Evolutionary conservation across 139 green algal genomes (phyloP), one percentile per base, ranked within the genome.

Genomic region (Coelastrella sp.): DNA sequence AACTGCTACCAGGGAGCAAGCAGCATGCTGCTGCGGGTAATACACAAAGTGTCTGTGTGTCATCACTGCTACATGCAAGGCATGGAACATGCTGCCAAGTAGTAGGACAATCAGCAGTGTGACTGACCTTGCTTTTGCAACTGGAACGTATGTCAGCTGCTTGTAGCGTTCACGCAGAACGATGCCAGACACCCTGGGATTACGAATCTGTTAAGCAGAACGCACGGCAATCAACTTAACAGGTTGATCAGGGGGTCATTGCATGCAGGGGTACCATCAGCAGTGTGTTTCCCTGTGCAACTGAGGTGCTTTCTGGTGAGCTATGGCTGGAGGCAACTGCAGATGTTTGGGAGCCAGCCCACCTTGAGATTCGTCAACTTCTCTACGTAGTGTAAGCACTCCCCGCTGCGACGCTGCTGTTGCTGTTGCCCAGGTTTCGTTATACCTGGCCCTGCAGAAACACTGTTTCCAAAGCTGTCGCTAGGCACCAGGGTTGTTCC

Each of bases 281-380:
- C 23, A 53, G 67, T 2, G 19, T 59, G 57, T 19, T 34, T 34
- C 7, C 17, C 9, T 62, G 1, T 38, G 69, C 41, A 38, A 8
- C 3, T 63, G 69, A 57, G 25, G 37, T 35, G 50, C 35, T 35
- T n/a, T 37, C 45, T 41, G 40, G 38, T 45, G 62, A 76, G 30
- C 30, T 48, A 43, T 8, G 19, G 30, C 17, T 9, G 2, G 6
- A 63, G 53, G 53, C n/a, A 76, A 51, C 7, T 34, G 5, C 30
- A 25, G 35, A 45, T 9, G 53, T 27, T 64, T 34, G 62, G 27
- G 8, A 40, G 8, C 7, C n/a, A 69, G 11, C 30, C 21, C 50
- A 81, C 77, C 77, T 84, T 84, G 27, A 84, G 41, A 3, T 60
- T 60, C 15, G 59, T 76, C 17, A 84, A 37, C 78, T 76, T 75